phyloP scores from a whole-genome alignment of 176 grass and related monocot species.

The Avena insularis region DNA sequence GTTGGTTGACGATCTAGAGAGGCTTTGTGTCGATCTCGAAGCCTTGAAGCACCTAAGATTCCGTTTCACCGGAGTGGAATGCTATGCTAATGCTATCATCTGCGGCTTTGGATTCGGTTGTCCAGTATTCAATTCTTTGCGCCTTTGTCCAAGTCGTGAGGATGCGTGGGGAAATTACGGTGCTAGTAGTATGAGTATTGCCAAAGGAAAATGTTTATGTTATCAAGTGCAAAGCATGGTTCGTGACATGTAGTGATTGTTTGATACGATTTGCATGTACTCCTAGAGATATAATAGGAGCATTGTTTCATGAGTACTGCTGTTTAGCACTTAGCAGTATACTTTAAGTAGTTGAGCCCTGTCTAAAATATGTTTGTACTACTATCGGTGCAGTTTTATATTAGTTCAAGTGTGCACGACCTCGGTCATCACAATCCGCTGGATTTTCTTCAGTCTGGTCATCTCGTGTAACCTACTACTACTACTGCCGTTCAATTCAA shows the following conservation, averaged over 20 bases:
- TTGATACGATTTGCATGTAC: not conserved
- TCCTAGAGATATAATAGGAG: no score
- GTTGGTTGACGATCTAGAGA: not conserved
- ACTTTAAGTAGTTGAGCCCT: not conserved
- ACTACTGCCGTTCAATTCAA: not conserved
- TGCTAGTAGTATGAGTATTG: not conserved
- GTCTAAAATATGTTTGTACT: not conserved
- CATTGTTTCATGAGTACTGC: not conserved
- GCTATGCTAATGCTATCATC: not conserved
- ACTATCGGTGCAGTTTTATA: not conserved
- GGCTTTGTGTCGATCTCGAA: not conserved
- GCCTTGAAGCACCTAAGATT: not conserved
- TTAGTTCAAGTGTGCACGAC: slow-evolving; percentile 31
- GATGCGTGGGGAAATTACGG: not conserved
- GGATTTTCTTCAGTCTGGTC: slow-evolving; percentile 34
- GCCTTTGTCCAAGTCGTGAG: not conserved
- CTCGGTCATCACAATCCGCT: slow-evolving; percentile 40
- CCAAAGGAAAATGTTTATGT: no score
- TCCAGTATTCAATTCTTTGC: not conserved
- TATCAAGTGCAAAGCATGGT: not conserved
- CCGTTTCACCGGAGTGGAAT: not conserved
- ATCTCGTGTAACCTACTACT: not conserved
- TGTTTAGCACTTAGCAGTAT: not conserved
- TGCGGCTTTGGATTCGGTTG: not conserved
- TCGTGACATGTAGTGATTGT: not conserved